phyloP scores from a whole-genome alignment of 306 rosid species.

The Fragaria vesca region DNA sequence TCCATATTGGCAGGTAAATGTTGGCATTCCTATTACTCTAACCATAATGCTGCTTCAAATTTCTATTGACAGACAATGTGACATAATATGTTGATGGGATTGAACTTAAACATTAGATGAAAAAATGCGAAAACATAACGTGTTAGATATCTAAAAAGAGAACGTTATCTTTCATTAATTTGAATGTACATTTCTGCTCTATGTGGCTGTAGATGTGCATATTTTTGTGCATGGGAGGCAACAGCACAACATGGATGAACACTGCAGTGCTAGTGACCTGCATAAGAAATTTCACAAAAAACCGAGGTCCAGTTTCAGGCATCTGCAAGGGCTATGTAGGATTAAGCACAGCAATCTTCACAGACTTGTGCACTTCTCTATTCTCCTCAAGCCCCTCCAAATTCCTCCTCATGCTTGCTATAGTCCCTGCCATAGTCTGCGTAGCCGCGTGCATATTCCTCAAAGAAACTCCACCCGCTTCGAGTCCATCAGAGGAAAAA shows the following conservation, averaged over 20 bases:
- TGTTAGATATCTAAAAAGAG: background rate
- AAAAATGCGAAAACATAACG: background rate
- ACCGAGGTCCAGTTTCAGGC: constrained; percentile 50
- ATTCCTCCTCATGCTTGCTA: constrained; percentile 42
- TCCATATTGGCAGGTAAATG: constrained; percentile 48
- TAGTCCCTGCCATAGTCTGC: constrained; percentile 40
- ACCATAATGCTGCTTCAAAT: background rate
- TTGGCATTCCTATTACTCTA: no score
- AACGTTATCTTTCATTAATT: background rate
- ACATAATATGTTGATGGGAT: background rate
- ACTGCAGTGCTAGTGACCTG: constrained; percentile 44
- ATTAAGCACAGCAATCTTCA: constrained; percentile 41
- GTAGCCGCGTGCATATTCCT: constrained; percentile 29
- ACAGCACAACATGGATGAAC: constrained; percentile 42
- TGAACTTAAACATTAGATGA: background rate
- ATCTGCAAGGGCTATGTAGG: constrained; percentile 39
- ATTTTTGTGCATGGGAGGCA: constrained; percentile 49
- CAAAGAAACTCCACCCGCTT: constrained; percentile 28
- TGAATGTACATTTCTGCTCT: background rate
- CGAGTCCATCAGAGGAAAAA: constrained; percentile 23
- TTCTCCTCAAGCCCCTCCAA: constrained; percentile 38
- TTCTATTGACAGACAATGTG: background rate
- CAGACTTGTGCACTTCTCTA: constrained; percentile 37
- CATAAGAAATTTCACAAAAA: constrained; percentile 38
- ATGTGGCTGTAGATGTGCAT: constrained; percentile 40